A percentile compares a stretch with the other conserved stretches of the same genome.
Evolutionary conservation across 1,284 basidiomycete species (phyloP).

Genomic region (Coriolopsis trogii): DNA sequence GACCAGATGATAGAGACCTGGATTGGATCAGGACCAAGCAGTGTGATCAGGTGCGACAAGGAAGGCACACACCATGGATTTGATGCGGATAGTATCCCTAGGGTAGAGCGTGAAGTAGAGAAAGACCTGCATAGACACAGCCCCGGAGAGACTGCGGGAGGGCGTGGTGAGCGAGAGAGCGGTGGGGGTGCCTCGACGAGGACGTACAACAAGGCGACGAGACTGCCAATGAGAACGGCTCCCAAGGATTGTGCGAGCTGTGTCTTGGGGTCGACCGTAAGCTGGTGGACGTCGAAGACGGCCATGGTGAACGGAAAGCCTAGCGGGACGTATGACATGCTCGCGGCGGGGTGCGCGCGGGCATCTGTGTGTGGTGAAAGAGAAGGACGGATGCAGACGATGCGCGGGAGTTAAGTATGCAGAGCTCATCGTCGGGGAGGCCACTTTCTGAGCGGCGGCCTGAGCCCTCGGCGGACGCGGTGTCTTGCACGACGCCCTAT

Average conservation of each 20-base stretch:
- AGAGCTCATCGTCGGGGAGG: too few species aligned
- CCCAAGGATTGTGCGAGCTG: slow-evolving; percentile 16
- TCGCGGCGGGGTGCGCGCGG: too few species aligned
- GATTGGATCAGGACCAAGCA: too few species aligned
- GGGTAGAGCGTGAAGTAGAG: slow-evolving; percentile 22
- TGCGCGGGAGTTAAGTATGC: too few species aligned
- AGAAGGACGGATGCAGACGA: too few species aligned
- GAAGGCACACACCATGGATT: slow-evolving; percentile 17
- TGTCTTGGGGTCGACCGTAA: neutral
- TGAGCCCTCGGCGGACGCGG: too few species aligned
- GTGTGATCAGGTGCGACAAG: neutral
- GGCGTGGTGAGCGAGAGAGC: neutral
- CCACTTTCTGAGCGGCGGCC: too few species aligned
- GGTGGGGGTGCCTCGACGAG: neutral
- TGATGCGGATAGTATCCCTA: slow-evolving; percentile 11
- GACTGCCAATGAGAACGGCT: slow-evolving; percentile 21
- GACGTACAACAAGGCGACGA: slow-evolving; percentile 19
- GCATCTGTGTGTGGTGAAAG: too few species aligned
- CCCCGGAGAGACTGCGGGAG: slow-evolving; percentile 20
- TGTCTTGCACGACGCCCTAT: too few species aligned
- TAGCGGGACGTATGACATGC: too few species aligned
- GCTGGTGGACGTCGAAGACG: neutral
- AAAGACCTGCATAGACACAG: slow-evolving; percentile 22
- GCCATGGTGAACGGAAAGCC: neutral
- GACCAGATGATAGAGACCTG: too few species aligned